phyloP scores from a whole-genome alignment of 495 filamentous ascomycete species.

The Penicillium silybi region DNA sequence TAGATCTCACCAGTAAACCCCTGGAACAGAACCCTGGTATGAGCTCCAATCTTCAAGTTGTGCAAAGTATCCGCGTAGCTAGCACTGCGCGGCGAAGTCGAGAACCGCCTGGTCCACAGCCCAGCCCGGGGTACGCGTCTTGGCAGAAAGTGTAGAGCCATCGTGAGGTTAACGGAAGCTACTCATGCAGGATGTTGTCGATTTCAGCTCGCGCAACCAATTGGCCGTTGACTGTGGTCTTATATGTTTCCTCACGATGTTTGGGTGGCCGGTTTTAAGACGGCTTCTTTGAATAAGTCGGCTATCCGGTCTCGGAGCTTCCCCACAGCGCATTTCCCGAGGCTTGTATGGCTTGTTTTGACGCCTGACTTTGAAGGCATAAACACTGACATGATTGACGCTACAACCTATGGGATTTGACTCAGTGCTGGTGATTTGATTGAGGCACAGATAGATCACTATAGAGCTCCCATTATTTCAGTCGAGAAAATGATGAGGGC shows the following conservation, averaged over 20 bases:
- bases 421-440: background rate
- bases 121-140: slow-evolving; percentile 14
- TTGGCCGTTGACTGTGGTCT: background rate
- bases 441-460: no score
- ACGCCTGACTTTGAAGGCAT: background rate
- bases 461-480: no score
- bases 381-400: background rate
- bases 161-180: slow-evolving; percentile 1
- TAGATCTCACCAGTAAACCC: slow-evolving; percentile 71
- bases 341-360: background rate
- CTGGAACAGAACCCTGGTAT: slow-evolving; percentile 83
- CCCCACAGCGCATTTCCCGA: background rate
- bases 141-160: slow-evolving; percentile 15
- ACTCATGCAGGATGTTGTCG: background rate
- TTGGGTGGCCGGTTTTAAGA: background rate
- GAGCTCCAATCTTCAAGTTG: slow-evolving; percentile 71
- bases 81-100: slow-evolving; percentile 28
- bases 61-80: slow-evolving; percentile 62
- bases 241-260: background rate
- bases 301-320: slow-evolving; percentile 14
- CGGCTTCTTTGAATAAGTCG: slow-evolving; percentile 12
- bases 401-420: no score
- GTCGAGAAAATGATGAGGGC: no score
- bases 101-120: slow-evolving; percentile 31
- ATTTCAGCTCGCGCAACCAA: background rate